phyloP scores from a whole-genome alignment of 164 flowering plant species.

The Berberis thunbergii region DNA sequence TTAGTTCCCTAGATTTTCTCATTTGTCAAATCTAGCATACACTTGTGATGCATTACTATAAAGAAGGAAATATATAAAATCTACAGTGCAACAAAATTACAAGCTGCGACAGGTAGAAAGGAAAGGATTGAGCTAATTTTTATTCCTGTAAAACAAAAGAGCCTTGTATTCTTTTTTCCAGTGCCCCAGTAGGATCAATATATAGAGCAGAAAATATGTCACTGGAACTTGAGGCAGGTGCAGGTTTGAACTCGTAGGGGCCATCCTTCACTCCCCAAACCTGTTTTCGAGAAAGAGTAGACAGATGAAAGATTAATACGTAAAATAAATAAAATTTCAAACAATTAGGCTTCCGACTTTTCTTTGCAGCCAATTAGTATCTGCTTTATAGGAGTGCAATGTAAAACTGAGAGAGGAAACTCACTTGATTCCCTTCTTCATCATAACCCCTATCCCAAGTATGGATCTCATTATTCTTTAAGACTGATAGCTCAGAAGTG shows the following conservation, averaged over 20 bases:
- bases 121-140: not conserved
- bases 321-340: too few species aligned
- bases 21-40: too few species aligned
- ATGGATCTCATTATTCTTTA: constrained; percentile 76
- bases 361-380: too few species aligned
- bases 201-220: constrained; percentile 51
- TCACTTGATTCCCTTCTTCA: constrained; percentile 88
- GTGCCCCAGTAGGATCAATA: constrained; percentile 27
- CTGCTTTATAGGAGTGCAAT: not conserved
- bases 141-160: constrained; percentile 62
- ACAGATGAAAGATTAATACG: not conserved
- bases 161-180: constrained; percentile 62
- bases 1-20: too few species aligned
- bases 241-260: constrained; percentile 95
- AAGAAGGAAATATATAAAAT: not conserved
- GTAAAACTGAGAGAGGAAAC: constrained; percentile 9
- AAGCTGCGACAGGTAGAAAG: not conserved
- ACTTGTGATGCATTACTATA: too few species aligned
- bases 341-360: too few species aligned
- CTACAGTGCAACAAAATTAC: not conserved
- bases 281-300: constrained; percentile 25
- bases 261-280: constrained; percentile 92
- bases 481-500: constrained; percentile 74
- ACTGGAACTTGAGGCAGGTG: constrained; percentile 50
- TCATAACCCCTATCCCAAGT: constrained; percentile 88